A percentile compares a stretch with the other conserved stretches of the same genome.
Conservation (phyloP, 1,139 yeast genomes). For the Trichomonascaceae sp. region DNA sequence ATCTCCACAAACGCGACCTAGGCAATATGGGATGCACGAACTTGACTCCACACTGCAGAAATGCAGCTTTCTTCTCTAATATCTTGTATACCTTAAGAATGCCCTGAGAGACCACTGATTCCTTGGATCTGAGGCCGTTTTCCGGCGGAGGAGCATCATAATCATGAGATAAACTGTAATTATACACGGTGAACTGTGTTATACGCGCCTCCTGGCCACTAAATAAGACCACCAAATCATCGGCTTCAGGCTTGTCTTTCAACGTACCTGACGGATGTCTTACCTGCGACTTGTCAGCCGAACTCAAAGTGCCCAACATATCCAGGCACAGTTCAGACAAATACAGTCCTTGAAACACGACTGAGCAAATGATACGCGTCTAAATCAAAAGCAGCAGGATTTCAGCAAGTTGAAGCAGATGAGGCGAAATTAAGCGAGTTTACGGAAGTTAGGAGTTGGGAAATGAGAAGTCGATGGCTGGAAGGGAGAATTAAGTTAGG, state of each 20-base stretch:
- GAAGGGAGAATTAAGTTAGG: neutral
- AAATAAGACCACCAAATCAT: conserved; percentile 22
- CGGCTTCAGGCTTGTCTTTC: conserved; percentile 1
- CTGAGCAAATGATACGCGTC: neutral
- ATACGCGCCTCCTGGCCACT: conserved; percentile 18
- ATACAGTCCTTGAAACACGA: neutral
- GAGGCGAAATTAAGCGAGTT: neutral
- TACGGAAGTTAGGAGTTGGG: neutral
- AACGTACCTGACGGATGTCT: neutral
- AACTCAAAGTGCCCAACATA: neutral
- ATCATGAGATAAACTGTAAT: conserved; percentile 11
- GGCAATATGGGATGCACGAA: conserved; percentile 64
- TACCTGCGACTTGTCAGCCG: neutral
- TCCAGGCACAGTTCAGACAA: neutral
- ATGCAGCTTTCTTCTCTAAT: conserved; percentile 57
- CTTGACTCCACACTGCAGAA: conserved; percentile 48
- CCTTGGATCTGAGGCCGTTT: conserved; percentile 13
- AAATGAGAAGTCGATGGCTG: no score
- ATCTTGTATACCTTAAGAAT: conserved; percentile 58
- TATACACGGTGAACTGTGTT: conserved; percentile 20
- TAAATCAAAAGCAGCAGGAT: neutral
- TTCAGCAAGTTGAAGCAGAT: neutral
- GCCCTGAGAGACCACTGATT: conserved; percentile 37
- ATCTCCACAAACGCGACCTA: conserved; percentile 50
- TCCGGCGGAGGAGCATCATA: conserved; percentile 19